Percentiles rank a stretch among this genome's conserved stretches.
Evolutionary conservation across 768 basidiomycete species (phyloP).

Genomic region (Roridomyces roridus): DNA sequence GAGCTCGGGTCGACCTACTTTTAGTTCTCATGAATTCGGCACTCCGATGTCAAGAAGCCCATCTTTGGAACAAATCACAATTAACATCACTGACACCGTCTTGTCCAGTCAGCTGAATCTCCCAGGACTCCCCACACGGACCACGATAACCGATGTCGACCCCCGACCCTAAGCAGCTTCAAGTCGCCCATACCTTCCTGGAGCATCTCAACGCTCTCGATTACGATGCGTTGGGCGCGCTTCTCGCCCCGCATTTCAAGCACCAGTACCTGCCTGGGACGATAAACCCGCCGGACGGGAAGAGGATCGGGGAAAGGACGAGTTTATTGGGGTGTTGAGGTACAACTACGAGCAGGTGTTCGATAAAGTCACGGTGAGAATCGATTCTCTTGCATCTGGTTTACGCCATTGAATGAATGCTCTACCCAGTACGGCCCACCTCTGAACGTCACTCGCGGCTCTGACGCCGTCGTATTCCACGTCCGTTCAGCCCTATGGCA

Average conservation of each 20-base stretch:
- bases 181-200: constrained; percentile 13
- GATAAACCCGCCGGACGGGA: constrained; percentile 11
- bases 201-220: constrained; percentile 11
- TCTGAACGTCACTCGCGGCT: constrained; percentile 14
- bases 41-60: no score
- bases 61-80: no score
- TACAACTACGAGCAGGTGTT: background rate
- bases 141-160: no score
- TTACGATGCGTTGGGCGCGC: constrained; percentile 3
- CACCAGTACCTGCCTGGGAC: constrained; percentile 12
- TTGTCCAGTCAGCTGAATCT: no score
- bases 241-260: constrained; percentile 5
- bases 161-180: constrained; percentile 13
- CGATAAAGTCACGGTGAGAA: background rate
- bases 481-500: no score
- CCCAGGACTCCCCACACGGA: no score
- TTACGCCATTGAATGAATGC: no score
- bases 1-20: no score
- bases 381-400: no score
- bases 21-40: no score
- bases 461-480: constrained; percentile 14
- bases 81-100: no score
- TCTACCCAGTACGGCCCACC: background rate
- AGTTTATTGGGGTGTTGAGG: constrained; percentile 7
- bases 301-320: constrained; percentile 10